Conservation (phyloP, 83 land plant genomes). For the Diphasiastrum complanatum region DNA sequence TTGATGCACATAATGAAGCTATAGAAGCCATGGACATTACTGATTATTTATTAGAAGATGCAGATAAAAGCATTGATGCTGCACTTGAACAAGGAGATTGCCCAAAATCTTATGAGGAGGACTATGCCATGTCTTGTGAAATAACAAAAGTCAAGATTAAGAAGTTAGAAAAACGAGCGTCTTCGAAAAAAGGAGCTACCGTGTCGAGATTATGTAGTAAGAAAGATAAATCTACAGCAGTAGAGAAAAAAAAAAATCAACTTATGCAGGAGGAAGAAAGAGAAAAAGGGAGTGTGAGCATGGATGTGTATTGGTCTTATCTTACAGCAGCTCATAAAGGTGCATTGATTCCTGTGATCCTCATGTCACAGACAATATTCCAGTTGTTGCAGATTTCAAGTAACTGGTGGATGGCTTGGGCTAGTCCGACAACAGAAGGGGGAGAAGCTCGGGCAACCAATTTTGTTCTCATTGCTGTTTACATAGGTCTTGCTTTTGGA, state of each 20-base stretch:
- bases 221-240: background rate
- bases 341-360: slow-evolving; percentile 60
- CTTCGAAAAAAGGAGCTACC: slow-evolving; percentile 37
- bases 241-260: slow-evolving; percentile 3
- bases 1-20: slow-evolving; percentile 87
- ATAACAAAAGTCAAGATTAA: slow-evolving; percentile 5
- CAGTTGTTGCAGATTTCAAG: slow-evolving; percentile 75
- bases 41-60: slow-evolving; percentile 38
- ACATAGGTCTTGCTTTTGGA: slow-evolving; percentile 81
- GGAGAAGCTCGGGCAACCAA: slow-evolving; percentile 45
- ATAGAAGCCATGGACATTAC: slow-evolving; percentile 74
- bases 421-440: slow-evolving; percentile 69
- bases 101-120: slow-evolving; percentile 29
- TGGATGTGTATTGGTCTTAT: slow-evolving; percentile 77
- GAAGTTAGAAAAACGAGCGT: slow-evolving; percentile 35
- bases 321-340: slow-evolving; percentile 78
- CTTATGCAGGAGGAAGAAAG: slow-evolving; percentile 90
- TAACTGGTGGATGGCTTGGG: slow-evolving; percentile 98
- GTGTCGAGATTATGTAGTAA: background rate
- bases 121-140: background rate
- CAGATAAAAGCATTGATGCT: slow-evolving; percentile 30
- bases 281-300: slow-evolving; percentile 71
- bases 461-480: slow-evolving; percentile 52
- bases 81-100: slow-evolving; percentile 24
- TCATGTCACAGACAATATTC: slow-evolving; percentile 52